Percentiles rank a stretch among this genome's conserved stretches.
phyloP scores from a whole-genome alignment of 495 filamentous ascomycete species.

The Neurospora sp. region DNA sequence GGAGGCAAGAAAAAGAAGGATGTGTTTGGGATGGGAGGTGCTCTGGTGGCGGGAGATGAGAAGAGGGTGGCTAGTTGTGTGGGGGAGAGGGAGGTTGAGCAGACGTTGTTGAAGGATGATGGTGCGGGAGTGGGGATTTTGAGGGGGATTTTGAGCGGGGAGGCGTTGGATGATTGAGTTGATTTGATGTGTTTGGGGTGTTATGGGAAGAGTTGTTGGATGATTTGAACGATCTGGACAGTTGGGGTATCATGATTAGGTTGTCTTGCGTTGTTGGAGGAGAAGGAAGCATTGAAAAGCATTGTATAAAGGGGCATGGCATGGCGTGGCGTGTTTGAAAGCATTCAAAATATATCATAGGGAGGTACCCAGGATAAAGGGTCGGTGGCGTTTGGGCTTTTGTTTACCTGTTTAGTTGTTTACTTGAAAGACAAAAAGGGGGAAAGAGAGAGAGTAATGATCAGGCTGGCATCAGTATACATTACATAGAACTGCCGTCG shows the following conservation, averaged over 20 bases:
- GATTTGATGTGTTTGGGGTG: neutral
- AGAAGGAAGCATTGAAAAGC: neutral
- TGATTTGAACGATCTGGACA: neutral
- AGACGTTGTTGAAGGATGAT: conserved; percentile 43
- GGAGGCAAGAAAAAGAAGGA: conserved; percentile 16
- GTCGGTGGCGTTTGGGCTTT: neutral
- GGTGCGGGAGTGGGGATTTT: conserved; percentile 52
- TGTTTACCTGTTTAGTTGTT: neutral
- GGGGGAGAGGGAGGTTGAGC: conserved; percentile 64
- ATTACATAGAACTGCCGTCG: too few relatives aligned
- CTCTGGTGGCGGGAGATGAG: conserved; percentile 43
- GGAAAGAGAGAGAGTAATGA: neutral
- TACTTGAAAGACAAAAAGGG: neutral
- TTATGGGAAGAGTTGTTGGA: neutral
- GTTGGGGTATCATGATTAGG: neutral
- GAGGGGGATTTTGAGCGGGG: conserved; percentile 42
- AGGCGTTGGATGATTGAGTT: conserved; percentile 33
- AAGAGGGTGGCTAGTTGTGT: conserved; percentile 67
- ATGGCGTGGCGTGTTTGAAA: conserved; percentile 3
- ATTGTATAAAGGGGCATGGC: conserved; percentile 3
- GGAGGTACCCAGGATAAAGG: neutral
- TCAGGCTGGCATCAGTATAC: neutral
- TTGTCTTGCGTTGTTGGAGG: neutral
- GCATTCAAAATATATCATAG: neutral
- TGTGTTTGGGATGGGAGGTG: conserved; percentile 25